Evolutionary conservation across 2,329 filamentous ascomycete genomes (phyloP), one percentile per base, ranked within the genome.

Genomic region (Cadophora sp.): DNA sequence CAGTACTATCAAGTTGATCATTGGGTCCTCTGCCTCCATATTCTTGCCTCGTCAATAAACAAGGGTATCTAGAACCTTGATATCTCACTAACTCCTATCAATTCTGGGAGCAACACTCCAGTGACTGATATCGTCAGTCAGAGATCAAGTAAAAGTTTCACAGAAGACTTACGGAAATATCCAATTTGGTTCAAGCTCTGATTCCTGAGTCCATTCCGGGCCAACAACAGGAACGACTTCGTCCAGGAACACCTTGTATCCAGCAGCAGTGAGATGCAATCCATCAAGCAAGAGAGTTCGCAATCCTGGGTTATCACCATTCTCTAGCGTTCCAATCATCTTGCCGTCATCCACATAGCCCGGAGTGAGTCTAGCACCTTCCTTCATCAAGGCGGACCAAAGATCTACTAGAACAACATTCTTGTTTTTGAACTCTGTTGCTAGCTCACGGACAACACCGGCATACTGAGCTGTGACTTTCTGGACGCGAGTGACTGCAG

Each of bases 321-420:
- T 66, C 30, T 66, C 59, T 9, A 66, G 66, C 4, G 73, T 68
- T 4, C 71, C 73, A n/a, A 72, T 58, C 20, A 72, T 60, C 18
- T 51, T 60, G 6, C 48, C 48, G 50, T 66, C 66, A 11, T 65
- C 55, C 5, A 51, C 51, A 41, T 71, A 39, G 24, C 43, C 47
- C 9, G 77, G 87, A 76, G 79, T 86, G 79, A 79, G 87, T 77
- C 77, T 84, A 77, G 79, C 87, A 81, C 78, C 94, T 84, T 86
- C 83, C 64, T 87, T 83, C 89, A 97, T 92, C 73, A 97, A 85
- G 0, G 87, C 88, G 68, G 87, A 85, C 88, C 92, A 96, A 1
- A 98, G 84, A 78, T 98, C 93, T 24, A 97, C 81, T 1, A 95
- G 85, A 0, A 87, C 83, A 3, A 95, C 73, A 7, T 80, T 69